phyloP scores from a whole-genome alignment of 2,329 filamentous ascomycete species.

The Cordyceps cateniannulata region DNA sequence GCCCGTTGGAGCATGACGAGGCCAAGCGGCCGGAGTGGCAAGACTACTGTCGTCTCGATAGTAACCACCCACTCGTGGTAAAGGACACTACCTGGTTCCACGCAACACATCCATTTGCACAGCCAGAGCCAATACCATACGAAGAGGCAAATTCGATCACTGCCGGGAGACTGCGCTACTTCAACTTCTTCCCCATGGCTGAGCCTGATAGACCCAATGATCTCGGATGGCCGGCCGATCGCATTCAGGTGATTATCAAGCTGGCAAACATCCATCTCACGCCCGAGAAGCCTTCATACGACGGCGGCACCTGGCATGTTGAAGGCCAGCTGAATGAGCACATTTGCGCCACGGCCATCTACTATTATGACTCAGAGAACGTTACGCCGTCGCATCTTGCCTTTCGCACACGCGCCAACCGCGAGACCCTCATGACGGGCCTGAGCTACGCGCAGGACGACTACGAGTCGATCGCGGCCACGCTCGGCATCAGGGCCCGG shows the following conservation, averaged over 20 bases:
- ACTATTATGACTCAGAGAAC: slow-evolving; percentile 56
- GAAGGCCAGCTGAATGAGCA: slow-evolving; percentile 56
- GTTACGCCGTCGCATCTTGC: slow-evolving; percentile 44
- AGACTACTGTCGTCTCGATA: slow-evolving; percentile 14
- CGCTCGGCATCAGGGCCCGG: slow-evolving; percentile 27
- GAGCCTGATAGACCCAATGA: background rate
- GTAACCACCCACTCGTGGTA: background rate
- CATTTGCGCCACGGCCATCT: slow-evolving; percentile 56
- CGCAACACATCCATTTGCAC: slow-evolving; percentile 20
- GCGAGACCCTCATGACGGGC: slow-evolving; percentile 20
- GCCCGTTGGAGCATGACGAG: slow-evolving; percentile 15
- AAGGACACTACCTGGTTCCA: slow-evolving; percentile 20
- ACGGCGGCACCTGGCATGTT: slow-evolving; percentile 48
- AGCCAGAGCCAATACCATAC: slow-evolving; percentile 12
- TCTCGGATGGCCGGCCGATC: slow-evolving; percentile 19
- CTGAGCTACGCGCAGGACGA: slow-evolving; percentile 28
- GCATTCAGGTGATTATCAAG: slow-evolving; percentile 58
- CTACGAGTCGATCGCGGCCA: slow-evolving; percentile 24
- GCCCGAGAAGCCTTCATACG: slow-evolving; percentile 49
- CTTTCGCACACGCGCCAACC: slow-evolving; percentile 39
- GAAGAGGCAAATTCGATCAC: slow-evolving; percentile 15
- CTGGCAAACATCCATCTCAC: slow-evolving; percentile 55
- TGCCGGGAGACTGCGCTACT: background rate
- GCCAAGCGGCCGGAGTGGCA: slow-evolving; percentile 18
- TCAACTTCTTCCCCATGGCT: slow-evolving; percentile 16